phyloP scores from a whole-genome alignment of 164 flowering plant species.

The Cinnamomum chago region DNA sequence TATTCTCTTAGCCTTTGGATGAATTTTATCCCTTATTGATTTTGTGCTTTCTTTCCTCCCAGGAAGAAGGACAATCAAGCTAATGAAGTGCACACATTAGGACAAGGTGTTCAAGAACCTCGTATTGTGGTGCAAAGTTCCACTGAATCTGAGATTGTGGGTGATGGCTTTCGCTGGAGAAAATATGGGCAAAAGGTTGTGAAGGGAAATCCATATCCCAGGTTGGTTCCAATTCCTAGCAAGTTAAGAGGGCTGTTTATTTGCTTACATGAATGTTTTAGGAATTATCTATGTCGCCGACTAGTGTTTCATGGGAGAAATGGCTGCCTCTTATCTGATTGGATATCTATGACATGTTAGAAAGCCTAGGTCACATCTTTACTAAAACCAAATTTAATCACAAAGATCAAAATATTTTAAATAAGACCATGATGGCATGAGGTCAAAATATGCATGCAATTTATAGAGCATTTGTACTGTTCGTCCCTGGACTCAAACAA shows the following conservation, averaged over 20 bases:
- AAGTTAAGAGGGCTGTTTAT: too few relatives aligned
- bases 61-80: slow-evolving; percentile 50
- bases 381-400: neutral
- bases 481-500: neutral
- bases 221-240: slow-evolving; percentile 37
- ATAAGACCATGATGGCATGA: neutral
- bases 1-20: neutral
- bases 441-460: neutral
- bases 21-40: neutral
- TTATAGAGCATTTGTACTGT: neutral
- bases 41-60: slow-evolving; percentile 9
- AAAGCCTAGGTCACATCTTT: neutral
- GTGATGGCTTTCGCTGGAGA: slow-evolving; percentile 95
- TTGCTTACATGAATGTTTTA: neutral
- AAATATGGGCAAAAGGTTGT: slow-evolving; percentile 98
- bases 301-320: neutral
- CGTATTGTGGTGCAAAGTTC: slow-evolving; percentile 39
- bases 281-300: neutral
- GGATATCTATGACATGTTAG: too few relatives aligned
- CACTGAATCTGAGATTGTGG: slow-evolving; percentile 49
- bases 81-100: slow-evolving; percentile 34
- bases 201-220: slow-evolving; percentile 89
- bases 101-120: slow-evolving; percentile 42
- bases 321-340: neutral
- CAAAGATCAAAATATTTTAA: neutral